phyloP scores from a whole-genome alignment of 2,329 filamentous ascomycete species.

The Sclerotinia nivalis region DNA sequence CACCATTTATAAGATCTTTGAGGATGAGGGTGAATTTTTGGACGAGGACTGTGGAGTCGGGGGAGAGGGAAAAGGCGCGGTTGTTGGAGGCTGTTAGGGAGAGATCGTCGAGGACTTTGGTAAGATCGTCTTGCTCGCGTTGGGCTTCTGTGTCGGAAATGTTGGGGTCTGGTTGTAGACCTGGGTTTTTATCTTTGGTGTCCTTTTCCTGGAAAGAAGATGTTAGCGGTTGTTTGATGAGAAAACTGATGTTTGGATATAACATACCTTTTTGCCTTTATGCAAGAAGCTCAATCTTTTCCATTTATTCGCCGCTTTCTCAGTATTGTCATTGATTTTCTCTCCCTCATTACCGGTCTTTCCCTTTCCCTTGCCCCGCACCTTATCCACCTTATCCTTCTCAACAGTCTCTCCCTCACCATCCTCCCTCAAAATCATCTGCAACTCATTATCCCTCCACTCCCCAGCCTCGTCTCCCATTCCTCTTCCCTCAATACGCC shows the following conservation, averaged over 20 bases:
- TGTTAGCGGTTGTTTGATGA: conserved; percentile 29
- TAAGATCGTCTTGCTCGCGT: conserved; percentile 70
- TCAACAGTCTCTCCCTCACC: conserved; percentile 40
- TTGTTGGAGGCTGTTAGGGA: conserved; percentile 84
- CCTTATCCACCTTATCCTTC: conserved; percentile 45
- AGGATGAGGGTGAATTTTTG: conserved; percentile 85
- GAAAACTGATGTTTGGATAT: background rate
- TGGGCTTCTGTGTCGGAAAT: conserved; percentile 44
- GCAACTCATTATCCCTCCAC: conserved; percentile 32
- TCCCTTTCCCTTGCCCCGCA: conserved; percentile 43
- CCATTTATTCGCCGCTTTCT: conserved; percentile 41
- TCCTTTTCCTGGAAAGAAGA: conserved; percentile 45
- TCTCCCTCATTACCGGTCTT: conserved; percentile 31
- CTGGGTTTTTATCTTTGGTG: conserved; percentile 39
- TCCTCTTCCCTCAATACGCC: background rate
- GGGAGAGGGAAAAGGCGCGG: conserved; percentile 79
- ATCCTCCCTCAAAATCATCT: conserved; percentile 50
- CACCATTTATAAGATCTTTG: conserved; percentile 88
- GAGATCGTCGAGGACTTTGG: conserved; percentile 76
- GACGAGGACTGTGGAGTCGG: conserved; percentile 79
- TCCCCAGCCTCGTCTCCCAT: conserved; percentile 30
- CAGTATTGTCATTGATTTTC: conserved; percentile 37
- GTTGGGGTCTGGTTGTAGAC: conserved; percentile 44
- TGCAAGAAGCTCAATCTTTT: conserved; percentile 47
- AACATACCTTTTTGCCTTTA: conserved; percentile 35